Base-by-base conservation (phyloP, 2,329 filamentous ascomycete genomes). In the Dothidotthia symphoricarpi region DNA sequence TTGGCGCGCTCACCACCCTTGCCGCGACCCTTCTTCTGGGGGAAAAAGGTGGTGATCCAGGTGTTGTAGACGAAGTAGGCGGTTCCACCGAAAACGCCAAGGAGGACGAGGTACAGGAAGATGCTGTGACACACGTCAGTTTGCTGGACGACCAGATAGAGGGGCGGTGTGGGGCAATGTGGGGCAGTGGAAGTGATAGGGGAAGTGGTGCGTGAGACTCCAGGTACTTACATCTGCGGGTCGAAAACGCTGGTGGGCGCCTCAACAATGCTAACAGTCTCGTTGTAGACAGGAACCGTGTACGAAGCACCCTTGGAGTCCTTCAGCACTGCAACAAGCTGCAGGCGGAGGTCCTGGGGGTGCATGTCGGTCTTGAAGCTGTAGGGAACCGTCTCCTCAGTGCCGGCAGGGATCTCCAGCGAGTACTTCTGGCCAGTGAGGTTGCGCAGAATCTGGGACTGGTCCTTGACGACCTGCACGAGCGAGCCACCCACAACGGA, bases 21-120 rank as follows among this genome's bases (percentile, higher is more conserved):
- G 55, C 74, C 76, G 40, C 74, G 67, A 47, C 75, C 74, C 59
- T 73, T 74, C 69, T 82, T 83, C 76, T 95, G 88, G 32, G 93
- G 91, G 77, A 97, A 95, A 65, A 98, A 86, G 11, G 89, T 84
- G 60, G 89, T 87, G 71, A 98, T 86, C 89, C 91, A 97, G 61
- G 91, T 95, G 75, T 85, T 93, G 81, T 98, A 98, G 73, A 96
- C 88, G 71, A 95, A 95, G 81, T 91, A 96, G 66, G 85, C 80
- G 36, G 84, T 88, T 47, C 86, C 89, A 51, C 72, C 81, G 66
- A 95, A 94, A 48, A 77, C 80, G 46, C 78, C 83, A 36, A 84
- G 75, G 57, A 98, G 85, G 75, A 97, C 83, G 66, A 95, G 77
- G 76, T 97, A 97, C 48, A 98, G 82, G 82, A 98, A 98, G 73